phyloP scores from a whole-genome alignment of 2,329 filamentous ascomycete genomes.

The Exophiala sideris region DNA sequence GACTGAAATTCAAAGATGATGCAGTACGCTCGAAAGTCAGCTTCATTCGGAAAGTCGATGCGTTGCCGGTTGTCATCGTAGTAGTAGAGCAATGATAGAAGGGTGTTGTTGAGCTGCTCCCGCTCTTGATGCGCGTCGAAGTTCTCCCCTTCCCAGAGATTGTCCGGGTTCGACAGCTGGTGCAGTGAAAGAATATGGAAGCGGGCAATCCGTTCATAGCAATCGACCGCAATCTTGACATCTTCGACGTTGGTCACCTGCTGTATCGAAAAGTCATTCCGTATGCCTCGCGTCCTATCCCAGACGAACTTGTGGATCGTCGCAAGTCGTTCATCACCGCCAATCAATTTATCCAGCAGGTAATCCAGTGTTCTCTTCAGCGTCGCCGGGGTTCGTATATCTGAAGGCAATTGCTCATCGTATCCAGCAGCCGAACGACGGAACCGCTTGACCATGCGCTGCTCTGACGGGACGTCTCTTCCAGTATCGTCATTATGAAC shows the following conservation, averaged over 20 bases:
- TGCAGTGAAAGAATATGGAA: constrained; percentile 63
- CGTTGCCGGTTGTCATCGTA: constrained; percentile 55
- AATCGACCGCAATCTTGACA: constrained; percentile 56
- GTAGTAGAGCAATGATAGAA: constrained; percentile 59
- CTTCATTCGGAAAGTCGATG: constrained; percentile 54
- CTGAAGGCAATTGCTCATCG: constrained; percentile 61
- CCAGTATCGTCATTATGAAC: constrained; percentile 21
- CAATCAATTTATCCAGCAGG: constrained; percentile 50
- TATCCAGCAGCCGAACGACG: constrained; percentile 60
- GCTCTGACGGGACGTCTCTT: constrained; percentile 43
- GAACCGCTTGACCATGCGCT: constrained; percentile 63
- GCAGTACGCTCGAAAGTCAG: constrained; percentile 63
- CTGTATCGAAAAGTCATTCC: constrained; percentile 64
- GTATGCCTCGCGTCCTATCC: constrained; percentile 62
- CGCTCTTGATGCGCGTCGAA: constrained; percentile 60
- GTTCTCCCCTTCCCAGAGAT: constrained; percentile 47
- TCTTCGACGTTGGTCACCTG: constrained; percentile 56
- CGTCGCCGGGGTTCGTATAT: constrained; percentile 57
- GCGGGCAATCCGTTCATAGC: constrained; percentile 60
- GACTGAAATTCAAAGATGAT: constrained; percentile 56
- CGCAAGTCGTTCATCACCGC: constrained; percentile 47
- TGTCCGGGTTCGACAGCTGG: constrained; percentile 52
- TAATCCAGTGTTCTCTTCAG: constrained; percentile 48
- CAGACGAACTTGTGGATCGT: constrained; percentile 62
- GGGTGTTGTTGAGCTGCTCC: constrained; percentile 62